These are phyloP conservation scores for Leptographium radiaticola DNA, from an alignment of 2,329 filamentous ascomycete genomes.

Conservation along the genomic window DNA sequence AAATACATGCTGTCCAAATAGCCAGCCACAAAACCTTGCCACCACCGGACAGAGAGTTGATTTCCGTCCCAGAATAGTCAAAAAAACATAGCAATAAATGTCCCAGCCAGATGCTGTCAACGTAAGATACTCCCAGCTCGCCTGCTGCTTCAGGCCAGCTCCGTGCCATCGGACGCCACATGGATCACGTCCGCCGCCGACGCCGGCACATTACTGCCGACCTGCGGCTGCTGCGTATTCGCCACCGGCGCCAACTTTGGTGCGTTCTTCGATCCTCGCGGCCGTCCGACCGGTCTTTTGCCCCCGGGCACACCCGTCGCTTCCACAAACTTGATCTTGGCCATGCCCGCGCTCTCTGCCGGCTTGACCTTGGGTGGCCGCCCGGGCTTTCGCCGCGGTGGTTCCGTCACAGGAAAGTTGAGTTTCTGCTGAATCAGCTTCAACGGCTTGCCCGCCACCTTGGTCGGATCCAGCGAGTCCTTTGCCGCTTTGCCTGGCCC, in stretches of 20 bases:
- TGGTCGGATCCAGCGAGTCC: neutral
- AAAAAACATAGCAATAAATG: neutral
- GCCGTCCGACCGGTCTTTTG: neutral
- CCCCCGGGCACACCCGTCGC: neutral
- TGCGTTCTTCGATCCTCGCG: neutral
- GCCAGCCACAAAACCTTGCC: neutral
- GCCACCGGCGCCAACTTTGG: neutral
- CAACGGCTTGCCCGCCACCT: neutral
- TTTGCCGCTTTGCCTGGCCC: neutral
- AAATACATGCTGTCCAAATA: neutral
- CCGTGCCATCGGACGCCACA: neutral
- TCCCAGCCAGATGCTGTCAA: neutral
- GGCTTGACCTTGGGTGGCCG: neutral
- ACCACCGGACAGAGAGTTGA: too few relatives aligned
- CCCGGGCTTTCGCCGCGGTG: neutral
- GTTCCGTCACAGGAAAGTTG: neutral
- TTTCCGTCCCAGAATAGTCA: neutral
- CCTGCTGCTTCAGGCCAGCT: neutral
- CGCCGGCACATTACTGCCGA: neutral
- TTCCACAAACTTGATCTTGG: neutral
- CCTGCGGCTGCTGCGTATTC: neutral
- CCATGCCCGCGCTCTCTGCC: neutral
- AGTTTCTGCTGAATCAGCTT: constrained; percentile 2
- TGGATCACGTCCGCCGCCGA: neutral
- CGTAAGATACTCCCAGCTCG: neutral